phyloP scores from a whole-genome alignment of 441 rosid species.

The Erysimum cheiri region DNA sequence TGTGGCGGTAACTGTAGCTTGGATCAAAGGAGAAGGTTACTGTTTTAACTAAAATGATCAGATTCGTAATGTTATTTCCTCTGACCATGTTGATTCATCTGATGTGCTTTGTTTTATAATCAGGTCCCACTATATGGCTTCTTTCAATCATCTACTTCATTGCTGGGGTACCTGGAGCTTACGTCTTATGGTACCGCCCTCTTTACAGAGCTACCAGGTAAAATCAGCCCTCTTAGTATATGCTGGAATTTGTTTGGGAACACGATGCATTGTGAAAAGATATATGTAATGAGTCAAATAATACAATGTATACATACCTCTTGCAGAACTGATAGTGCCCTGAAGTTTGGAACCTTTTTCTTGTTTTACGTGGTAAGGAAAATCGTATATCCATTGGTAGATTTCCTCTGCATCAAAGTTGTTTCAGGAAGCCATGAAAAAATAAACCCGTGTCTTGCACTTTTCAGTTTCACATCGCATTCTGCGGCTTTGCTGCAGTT shows the following conservation, averaged over 20 bases:
- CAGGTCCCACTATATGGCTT: conserved; percentile 94
- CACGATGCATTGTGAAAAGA: background rate
- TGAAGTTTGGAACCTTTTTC: conserved; percentile 95
- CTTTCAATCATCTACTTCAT: conserved; percentile 93
- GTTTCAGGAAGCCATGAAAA: conserved; percentile 18
- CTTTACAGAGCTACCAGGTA: conserved; percentile 99
- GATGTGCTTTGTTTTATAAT: conserved; percentile 36
- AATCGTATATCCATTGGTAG: conserved; percentile 8
- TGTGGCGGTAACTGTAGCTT: conserved; percentile 85
- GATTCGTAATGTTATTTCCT: conserved; percentile 9
- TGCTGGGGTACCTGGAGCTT: conserved; percentile 92
- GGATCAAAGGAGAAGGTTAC: conserved; percentile 96
- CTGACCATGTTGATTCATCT: conserved; percentile 24
- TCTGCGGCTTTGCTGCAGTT: conserved; percentile 83
- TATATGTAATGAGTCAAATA: conserved; percentile 16
- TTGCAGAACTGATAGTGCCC: conserved; percentile 97
- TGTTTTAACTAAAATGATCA: conserved; percentile 22
- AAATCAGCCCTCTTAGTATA: conserved; percentile 20
- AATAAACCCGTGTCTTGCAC: conserved; percentile 25
- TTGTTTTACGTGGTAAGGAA: conserved; percentile 72
- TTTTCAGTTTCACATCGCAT: conserved; percentile 85
- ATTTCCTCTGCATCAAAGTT: conserved; percentile 30
- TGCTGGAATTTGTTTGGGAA: conserved; percentile 20
- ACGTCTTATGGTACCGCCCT: conserved; percentile 94
- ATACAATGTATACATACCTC: conserved; percentile 31